Base-by-base conservation (phyloP, 768 basidiomycete genomes). In the Leccinum fibrillosum region DNA sequence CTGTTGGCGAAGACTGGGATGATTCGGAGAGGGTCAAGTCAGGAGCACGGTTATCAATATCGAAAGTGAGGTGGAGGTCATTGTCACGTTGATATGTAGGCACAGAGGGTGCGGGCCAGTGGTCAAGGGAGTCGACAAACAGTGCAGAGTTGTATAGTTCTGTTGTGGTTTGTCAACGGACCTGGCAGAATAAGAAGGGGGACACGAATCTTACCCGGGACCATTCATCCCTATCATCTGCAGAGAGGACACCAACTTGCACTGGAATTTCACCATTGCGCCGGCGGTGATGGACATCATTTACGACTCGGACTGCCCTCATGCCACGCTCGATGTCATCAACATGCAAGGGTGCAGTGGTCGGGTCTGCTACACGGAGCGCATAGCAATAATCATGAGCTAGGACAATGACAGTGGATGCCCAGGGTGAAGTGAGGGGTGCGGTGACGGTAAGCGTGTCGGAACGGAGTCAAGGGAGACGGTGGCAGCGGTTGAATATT, bases 401-500 rank as follows among this genome's bases (percentile, higher is more conserved):
- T 25, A 25, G 25, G 25, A 25, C 25, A 25, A 4, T 75, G 48
- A 94, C 73, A 3, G 79, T 79, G 25, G 87, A 78, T 42, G 76
- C 71, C 19, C 79, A 71, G 15, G 59, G 61, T 7, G 72, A 77
- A 9, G 80, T 75, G 23, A 77, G 69, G 4, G 76, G 62, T 2
- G 78, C 64, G 2, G 84, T 80, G 2, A 72, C 66, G 23, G 79
- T 73, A 53, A 90, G 74, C 12, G 75, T 73, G 72, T 98, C 95
- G 60, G 85, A 88, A 39, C 72, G 74, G 2, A 69, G 76, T 49
- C 81, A 77, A 2, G 95, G 95, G 37, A 94, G 80, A 23, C 95
- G 88, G 32, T 82, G 25, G 26, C 26, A 86, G 28, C 81, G 78
- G 66, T 91, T 90, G 78, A 92, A 98, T 74, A 89, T 79, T 59